A percentile compares a stretch with the other conserved stretches of the same genome.
phyloP scores from a whole-genome alignment of 495 filamentous ascomycete species.

The Podospora fimiseda region DNA sequence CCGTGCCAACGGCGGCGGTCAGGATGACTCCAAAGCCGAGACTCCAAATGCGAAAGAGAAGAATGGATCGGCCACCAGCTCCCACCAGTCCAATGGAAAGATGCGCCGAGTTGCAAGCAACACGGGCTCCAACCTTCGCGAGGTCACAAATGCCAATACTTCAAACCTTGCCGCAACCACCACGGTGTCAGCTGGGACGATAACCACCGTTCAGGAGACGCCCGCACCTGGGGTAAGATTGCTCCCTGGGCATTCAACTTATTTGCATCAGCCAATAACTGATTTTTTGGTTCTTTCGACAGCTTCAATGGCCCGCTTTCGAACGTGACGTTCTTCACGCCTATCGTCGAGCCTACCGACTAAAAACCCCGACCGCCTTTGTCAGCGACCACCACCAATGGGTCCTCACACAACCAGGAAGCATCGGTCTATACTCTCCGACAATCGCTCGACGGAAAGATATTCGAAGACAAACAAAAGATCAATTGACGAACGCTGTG shows the following conservation, averaged over 20 bases:
- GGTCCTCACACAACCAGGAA: constrained; percentile 59
- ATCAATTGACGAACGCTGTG: constrained; percentile 73
- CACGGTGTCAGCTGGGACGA: constrained; percentile 12
- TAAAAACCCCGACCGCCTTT: constrained; percentile 65
- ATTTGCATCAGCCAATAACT: too few relatives aligned
- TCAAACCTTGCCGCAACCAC: constrained; percentile 25
- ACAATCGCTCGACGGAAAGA: constrained; percentile 61
- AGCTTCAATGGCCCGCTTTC: constrained; percentile 75
- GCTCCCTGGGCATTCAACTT: too few relatives aligned
- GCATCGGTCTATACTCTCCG: constrained; percentile 64
- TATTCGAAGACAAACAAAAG: constrained; percentile 61
- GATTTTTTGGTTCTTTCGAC: not conserved
- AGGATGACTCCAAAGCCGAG: constrained; percentile 45
- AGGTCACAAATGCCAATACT: constrained; percentile 28
- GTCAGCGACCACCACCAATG: constrained; percentile 64
- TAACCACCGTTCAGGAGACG: constrained; percentile 17
- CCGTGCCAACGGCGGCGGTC: constrained; percentile 21
- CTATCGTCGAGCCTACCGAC: constrained; percentile 72
- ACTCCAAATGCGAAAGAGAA: constrained; percentile 38
- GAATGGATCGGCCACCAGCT: constrained; percentile 28
- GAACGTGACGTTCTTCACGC: constrained; percentile 66
- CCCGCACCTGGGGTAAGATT: constrained; percentile 26
- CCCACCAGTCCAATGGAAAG: constrained; percentile 39
- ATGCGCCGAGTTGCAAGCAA: constrained; percentile 41
- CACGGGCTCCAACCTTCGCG: constrained; percentile 38